phyloP scores from a whole-genome alignment of 2,329 filamentous ascomycete species.

The Neonectria punicea region DNA sequence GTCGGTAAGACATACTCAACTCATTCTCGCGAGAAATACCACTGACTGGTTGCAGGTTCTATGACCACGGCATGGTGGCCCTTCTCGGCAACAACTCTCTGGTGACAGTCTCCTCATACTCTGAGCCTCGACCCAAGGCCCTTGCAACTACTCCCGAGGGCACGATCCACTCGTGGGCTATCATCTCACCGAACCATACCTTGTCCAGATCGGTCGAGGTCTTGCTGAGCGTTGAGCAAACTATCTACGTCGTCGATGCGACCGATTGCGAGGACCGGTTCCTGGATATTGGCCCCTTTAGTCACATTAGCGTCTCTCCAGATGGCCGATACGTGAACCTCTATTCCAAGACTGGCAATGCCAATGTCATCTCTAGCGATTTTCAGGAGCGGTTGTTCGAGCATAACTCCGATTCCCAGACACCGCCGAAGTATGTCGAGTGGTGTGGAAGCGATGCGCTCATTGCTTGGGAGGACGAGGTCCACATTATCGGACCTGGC shows the following conservation, averaged over 20 bases:
- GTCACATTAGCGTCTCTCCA: slow-evolving; percentile 89
- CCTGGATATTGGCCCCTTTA: slow-evolving; percentile 91
- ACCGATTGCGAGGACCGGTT: slow-evolving; percentile 91
- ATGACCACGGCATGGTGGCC: slow-evolving; percentile 91
- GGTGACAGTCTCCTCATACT: slow-evolving; percentile 87
- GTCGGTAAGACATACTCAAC: slow-evolving; percentile 60
- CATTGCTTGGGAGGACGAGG: slow-evolving; percentile 97
- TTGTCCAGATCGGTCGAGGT: slow-evolving; percentile 94
- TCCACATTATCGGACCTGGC: slow-evolving; percentile 90
- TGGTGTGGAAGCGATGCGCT: slow-evolving; percentile 98
- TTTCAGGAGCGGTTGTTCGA: slow-evolving; percentile 94
- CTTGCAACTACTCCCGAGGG: slow-evolving; percentile 82
- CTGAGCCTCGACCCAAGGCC: slow-evolving; percentile 87
- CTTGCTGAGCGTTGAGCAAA: slow-evolving; percentile 83
- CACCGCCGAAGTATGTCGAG: slow-evolving; percentile 85
- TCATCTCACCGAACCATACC: slow-evolving; percentile 88
- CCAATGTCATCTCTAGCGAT: slow-evolving; percentile 94
- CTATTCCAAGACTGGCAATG: slow-evolving; percentile 84
- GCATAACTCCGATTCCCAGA: slow-evolving; percentile 88
- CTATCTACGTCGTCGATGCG: slow-evolving; percentile 87
- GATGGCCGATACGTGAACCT: slow-evolving; percentile 90
- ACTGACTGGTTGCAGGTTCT: slow-evolving; percentile 67
- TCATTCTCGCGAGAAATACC: too few species aligned
- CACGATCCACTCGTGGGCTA: slow-evolving; percentile 85
- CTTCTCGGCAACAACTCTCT: slow-evolving; percentile 89